These are phyloP conservation scores for Hypoxylon perforatum DNA, from an alignment of 495 filamentous ascomycete species.

Conservation along the genomic window DNA sequence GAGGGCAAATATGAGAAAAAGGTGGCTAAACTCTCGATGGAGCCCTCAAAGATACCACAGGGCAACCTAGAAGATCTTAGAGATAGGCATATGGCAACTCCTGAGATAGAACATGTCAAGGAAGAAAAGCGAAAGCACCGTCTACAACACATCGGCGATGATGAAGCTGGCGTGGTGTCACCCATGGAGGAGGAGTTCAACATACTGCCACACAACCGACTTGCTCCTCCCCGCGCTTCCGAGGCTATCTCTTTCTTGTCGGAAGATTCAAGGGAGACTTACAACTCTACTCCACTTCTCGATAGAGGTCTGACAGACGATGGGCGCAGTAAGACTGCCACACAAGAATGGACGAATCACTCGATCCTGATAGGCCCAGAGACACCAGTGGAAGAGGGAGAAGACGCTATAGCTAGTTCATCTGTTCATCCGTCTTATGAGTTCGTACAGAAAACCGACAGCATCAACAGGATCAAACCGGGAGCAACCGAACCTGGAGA, in stretches of 20 bases:
- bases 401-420: constrained; percentile 35
- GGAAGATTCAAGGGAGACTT: constrained; percentile 67
- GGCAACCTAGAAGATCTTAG: constrained; percentile 25
- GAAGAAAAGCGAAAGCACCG: constrained; percentile 60
- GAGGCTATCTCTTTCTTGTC: constrained; percentile 60
- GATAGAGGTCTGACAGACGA: constrained; percentile 76
- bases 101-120: constrained; percentile 40
- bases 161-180: constrained; percentile 38
- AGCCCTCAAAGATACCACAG: constrained; percentile 39
- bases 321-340: constrained; percentile 52
- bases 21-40: constrained; percentile 55
- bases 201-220: constrained; percentile 13
- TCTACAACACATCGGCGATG: constrained; percentile 57
- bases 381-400: constrained; percentile 40
- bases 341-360: constrained; percentile 57
- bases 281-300: constrained; percentile 80
- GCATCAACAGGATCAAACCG: constrained; percentile 51
- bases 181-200: constrained; percentile 32
- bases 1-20: constrained; percentile 83
- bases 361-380: constrained; percentile 57
- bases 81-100: constrained; percentile 20
- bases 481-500: constrained; percentile 50
- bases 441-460: constrained; percentile 60
- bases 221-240: constrained; percentile 36
- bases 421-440: constrained; percentile 58